phyloP scores from a whole-genome alignment of 208 protist genomes.

The Leishmania tropica region DNA sequence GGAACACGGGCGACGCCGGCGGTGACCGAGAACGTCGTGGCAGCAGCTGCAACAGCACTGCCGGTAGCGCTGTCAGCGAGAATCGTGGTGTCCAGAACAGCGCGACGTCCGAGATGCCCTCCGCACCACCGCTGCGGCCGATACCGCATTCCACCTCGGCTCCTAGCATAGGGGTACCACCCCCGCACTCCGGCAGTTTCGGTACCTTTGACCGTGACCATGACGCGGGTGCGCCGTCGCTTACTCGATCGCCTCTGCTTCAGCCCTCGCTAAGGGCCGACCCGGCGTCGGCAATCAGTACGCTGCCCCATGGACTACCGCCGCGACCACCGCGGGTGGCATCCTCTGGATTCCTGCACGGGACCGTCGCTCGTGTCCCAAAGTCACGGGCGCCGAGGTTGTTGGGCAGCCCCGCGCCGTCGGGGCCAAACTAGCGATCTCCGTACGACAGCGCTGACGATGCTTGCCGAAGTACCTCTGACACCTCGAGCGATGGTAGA shows the following conservation, averaged over 20 bases:
- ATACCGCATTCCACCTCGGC: not conserved
- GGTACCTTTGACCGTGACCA: not conserved
- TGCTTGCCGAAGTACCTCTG: not conserved
- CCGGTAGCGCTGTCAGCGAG: not conserved
- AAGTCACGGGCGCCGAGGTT: not conserved
- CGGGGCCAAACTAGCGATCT: not conserved
- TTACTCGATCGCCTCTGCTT: not conserved
- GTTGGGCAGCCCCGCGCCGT: not conserved
- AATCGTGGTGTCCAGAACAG: not conserved
- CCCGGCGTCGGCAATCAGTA: not conserved
- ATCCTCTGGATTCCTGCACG: not conserved
- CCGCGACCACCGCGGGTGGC: not conserved
- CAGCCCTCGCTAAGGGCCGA: not conserved
- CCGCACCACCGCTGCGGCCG: constrained; percentile 5
- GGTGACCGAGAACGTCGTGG: not conserved
- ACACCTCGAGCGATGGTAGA: not conserved
- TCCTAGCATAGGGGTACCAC: not conserved
- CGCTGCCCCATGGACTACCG: not conserved
- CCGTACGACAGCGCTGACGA: not conserved
- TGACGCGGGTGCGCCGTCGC: not conserved
- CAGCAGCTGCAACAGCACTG: not conserved
- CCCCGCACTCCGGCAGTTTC: not conserved
- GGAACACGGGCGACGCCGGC: too few species aligned
- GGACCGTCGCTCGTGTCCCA: not conserved
- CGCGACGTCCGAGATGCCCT: not conserved